Conservation (phyloP, 495 filamentous ascomycete species). For the Aspergillus ellipticus region DNA sequence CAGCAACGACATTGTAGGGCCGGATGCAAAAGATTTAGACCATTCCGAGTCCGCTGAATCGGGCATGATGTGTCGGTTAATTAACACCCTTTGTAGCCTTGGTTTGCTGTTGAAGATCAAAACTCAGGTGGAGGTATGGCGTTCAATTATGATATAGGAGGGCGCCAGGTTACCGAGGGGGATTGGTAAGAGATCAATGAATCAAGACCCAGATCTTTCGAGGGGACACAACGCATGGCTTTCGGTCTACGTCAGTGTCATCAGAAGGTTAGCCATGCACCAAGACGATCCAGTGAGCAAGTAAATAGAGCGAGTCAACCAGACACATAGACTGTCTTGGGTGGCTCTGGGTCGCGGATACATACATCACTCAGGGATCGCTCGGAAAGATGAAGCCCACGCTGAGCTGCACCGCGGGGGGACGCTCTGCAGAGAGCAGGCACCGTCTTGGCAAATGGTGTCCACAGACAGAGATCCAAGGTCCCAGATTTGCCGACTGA, state of each 20-base stretch:
- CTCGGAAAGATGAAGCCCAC: slow-evolving; percentile 14
- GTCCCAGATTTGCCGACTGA: neutral
- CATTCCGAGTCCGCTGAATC: slow-evolving; percentile 37
- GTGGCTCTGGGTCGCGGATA: neutral
- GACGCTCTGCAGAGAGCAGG: slow-evolving; percentile 8
- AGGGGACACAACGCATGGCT: slow-evolving; percentile 31
- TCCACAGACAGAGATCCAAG: neutral
- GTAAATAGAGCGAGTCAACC: neutral
- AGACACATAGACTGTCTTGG: neutral
- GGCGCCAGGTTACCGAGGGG: slow-evolving; percentile 17
- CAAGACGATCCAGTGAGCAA: neutral
- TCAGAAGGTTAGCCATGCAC: neutral
- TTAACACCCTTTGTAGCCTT: neutral
- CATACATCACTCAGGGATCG: slow-evolving; percentile 15
- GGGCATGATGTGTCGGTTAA: slow-evolving; percentile 25
- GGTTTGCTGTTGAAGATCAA: slow-evolving; percentile 20
- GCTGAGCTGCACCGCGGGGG: slow-evolving; percentile 15
- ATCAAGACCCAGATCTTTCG: slow-evolving; percentile 19
- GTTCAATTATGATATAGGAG: slow-evolving; percentile 20
- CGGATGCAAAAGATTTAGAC: slow-evolving; percentile 27
- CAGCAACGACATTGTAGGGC: slow-evolving; percentile 30
- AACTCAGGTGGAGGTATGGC: neutral
- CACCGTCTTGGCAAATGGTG: neutral
- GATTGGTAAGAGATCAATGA: slow-evolving; percentile 18
- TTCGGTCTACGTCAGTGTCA: slow-evolving; percentile 16